Base-by-base conservation (phyloP, 495 filamentous ascomycete species). In the Usnea hakonensis region DNA sequence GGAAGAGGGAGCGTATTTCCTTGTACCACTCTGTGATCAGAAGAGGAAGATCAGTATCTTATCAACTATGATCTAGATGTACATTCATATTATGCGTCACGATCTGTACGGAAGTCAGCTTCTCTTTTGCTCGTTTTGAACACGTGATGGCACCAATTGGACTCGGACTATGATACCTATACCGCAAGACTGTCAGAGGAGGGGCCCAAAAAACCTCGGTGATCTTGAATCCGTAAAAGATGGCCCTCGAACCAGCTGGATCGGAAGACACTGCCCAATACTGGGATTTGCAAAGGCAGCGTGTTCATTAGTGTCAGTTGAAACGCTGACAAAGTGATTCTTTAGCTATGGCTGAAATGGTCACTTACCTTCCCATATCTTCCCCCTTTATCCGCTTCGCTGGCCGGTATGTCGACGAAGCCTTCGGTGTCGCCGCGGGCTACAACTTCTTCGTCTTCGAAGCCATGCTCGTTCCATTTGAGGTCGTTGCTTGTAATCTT, bases 311-410 rank as follows among this genome's bases (percentile, higher is more conserved):
- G 6, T 32, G 10, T 52, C 9, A 6, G 14, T 19, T 52, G 5
- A 16, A 50, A 52, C 3, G 28, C 48, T 52, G 48, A 38, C 61
- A 30, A 21, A 44, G 11, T 40, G 44, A 26, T 32, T 40, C 14
- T 37, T 21, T 64, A 83, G 79, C 78, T 68, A 81, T 90, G 78
- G 86, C 86, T 4, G 90, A 92, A 71, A 90, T 92, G 87, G 87
- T 89, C 33, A 88, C 87, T 14, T 92, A 90, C 67, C 77, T 91
- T 43, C 89, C 90, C 35, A 86, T 94, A 57, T 88, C 85, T 23
- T 89, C 86, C 16, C 88, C 90, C 11, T 92, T 92, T 69, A 90
- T 94, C 70, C 85, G 87, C 32, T 89, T 92, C 69, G 89, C 90
- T 35, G 87, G 89, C 32, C 82, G 86, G 43, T 92, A 85, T 71